These are phyloP conservation scores for Pittosporum tobira DNA, from an alignment of 129 eudicot genomes.

Conservation along the genomic window DNA sequence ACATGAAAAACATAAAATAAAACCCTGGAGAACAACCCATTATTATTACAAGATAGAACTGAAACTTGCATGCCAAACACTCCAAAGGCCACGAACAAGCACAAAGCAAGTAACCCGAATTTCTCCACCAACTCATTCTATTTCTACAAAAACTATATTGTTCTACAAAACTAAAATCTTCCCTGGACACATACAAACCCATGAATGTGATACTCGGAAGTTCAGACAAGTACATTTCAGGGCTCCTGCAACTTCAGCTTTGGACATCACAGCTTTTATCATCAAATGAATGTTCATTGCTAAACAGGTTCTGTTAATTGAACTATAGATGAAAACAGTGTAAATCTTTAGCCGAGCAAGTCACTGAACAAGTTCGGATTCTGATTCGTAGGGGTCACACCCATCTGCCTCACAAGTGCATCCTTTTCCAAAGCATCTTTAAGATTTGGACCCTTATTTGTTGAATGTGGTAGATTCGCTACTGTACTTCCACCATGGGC, in stretches of 20 bases:
- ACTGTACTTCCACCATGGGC: slow-evolving; percentile 25
- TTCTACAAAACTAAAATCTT: slow-evolving; percentile 1
- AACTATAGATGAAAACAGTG: background rate
- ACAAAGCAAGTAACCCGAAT: background rate
- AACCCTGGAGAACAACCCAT: background rate
- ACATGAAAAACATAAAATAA: background rate
- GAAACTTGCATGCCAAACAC: no score
- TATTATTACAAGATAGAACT: slow-evolving; percentile 1
- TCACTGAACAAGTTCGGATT: slow-evolving; percentile 92
- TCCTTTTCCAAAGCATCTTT: slow-evolving; percentile 79
- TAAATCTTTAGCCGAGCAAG: slow-evolving; percentile 53
- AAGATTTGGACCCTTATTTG: slow-evolving; percentile 70
- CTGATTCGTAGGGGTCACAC: slow-evolving; percentile 77
- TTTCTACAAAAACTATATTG: background rate
- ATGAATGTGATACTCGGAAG: background rate
- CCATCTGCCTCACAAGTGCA: slow-evolving; percentile 86
- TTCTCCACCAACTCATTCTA: background rate
- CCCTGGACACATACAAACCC: background rate
- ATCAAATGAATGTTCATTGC: background rate
- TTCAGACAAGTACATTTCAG: background rate
- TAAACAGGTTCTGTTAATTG: slow-evolving; percentile 3
- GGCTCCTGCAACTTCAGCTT: background rate
- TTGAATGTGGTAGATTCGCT: slow-evolving; percentile 21
- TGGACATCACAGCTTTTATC: background rate
- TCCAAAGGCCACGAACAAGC: background rate